Percentiles rank a stretch among this genome's conserved stretches.
phyloP scores from a whole-genome alignment of 805 yeast species.

The Debaryomyces hansenii region DNA sequence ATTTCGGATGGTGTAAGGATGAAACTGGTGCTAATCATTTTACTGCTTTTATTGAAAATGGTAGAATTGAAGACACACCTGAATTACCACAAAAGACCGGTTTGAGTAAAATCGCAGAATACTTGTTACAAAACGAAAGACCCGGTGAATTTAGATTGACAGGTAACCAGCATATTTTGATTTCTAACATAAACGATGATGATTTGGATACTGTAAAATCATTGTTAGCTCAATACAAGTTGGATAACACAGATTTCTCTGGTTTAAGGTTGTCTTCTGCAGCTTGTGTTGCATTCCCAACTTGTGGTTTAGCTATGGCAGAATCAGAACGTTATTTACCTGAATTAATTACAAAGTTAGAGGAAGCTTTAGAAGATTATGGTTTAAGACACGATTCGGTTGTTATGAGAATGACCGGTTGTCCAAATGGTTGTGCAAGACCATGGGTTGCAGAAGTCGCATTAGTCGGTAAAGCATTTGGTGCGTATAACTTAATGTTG shows the following conservation, averaged over 20 bases:
- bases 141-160: conserved; percentile 89
- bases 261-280: conserved; percentile 88
- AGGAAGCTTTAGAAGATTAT: conserved; percentile 82
- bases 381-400: conserved; percentile 93
- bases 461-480: conserved; percentile 90
- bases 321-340: conserved; percentile 95
- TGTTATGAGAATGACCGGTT: conserved; percentile 98
- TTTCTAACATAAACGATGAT: conserved; percentile 70
- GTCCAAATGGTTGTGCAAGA: conserved; percentile 98
- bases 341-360: conserved; percentile 74
- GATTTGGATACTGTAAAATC: conserved; percentile 63
- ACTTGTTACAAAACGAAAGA: conserved; percentile 51
- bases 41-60: conserved; percentile 93
- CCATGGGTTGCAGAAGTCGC: conserved; percentile 98
- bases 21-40: conserved; percentile 83
- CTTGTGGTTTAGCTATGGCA: conserved; percentile 99
- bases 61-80: conserved; percentile 91
- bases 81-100: conserved; percentile 91
- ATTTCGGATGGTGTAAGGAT: conserved; percentile 91
- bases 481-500: conserved; percentile 88
- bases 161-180: conserved; percentile 89
- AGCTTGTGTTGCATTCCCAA: conserved; percentile 97
- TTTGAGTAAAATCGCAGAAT: conserved; percentile 72
- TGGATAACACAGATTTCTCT: conserved; percentile 81
- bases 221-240: conserved; percentile 67